Evolutionary conservation across 2,329 filamentous ascomycete genomes (phyloP).

Genomic region (Colletotrichum sidae): DNA sequence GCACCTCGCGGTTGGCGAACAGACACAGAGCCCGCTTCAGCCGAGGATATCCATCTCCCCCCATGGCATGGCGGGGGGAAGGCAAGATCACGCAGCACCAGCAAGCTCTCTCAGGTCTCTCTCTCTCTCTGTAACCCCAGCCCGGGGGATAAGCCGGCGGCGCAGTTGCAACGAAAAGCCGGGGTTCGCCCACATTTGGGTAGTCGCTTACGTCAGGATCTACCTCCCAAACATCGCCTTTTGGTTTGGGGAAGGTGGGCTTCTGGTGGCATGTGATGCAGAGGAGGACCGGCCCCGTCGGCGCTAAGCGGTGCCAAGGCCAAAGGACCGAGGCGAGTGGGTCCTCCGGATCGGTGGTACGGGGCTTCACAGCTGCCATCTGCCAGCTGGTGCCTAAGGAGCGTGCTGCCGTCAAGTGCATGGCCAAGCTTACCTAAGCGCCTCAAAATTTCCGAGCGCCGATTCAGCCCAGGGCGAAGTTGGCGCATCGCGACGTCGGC

Average conservation of each 20-base stretch:
- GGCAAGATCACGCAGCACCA: too few species aligned
- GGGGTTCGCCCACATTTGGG: constrained; percentile 21
- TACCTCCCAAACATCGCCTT: background rate
- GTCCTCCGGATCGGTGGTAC: constrained; percentile 22
- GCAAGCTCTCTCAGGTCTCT: too few species aligned
- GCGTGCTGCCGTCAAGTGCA: background rate
- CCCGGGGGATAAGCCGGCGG: constrained; percentile 26
- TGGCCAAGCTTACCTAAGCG: constrained; percentile 24
- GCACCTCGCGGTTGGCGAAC: constrained; percentile 33
- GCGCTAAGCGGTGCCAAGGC: constrained; percentile 16
- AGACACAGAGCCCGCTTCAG: constrained; percentile 37
- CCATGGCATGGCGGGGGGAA: constrained; percentile 16
- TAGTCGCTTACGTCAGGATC: constrained; percentile 35
- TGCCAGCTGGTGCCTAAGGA: background rate
- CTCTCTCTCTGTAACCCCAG: constrained; percentile 8
- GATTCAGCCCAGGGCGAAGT: background rate
- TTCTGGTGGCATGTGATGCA: constrained; percentile 31
- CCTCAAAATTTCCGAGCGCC: constrained; percentile 16
- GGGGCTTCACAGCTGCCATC: constrained; percentile 17
- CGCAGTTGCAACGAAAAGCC: constrained; percentile 6
- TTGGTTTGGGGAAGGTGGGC: constrained; percentile 8
- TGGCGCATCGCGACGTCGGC: constrained; percentile 15
- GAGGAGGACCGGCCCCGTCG: constrained; percentile 20
- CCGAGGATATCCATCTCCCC: constrained; percentile 42
- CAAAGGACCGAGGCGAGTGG: constrained; percentile 19